Evolutionary conservation across 2,329 filamentous ascomycete genomes (phyloP), one percentile per base, ranked within the genome.

Genomic region (Colletotrichum sp.): DNA sequence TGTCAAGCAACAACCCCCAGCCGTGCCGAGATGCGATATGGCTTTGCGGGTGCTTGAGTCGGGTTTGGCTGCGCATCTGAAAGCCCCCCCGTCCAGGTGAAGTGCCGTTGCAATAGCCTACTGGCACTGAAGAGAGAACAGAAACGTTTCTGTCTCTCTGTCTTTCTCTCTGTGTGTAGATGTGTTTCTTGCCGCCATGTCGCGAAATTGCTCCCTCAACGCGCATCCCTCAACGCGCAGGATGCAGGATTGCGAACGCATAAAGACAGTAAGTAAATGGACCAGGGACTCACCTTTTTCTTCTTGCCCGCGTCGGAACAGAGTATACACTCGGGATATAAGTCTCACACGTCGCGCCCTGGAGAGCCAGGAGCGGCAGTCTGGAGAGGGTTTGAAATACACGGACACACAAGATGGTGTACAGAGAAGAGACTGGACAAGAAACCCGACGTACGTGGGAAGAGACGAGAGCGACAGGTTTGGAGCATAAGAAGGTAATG

Each of bases 321-420:
- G 70, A 76, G 64, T 59, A 69, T 75, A 71, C 74, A 76, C 60
- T 74, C 66, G 67, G 43, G 43, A 63, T 68, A 71, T 73, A 71
- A 71, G 36, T 76, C 80, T 82, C 83, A 87, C 81, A 85, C 83
- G 83, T 82, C 84, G 85, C 83, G 83, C 83, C 86, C 86, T 86
- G 86, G 86, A 85, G 81, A 85, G 84, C 85, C 86, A 86, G 86
- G 86, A 83, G 83, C 85, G 84, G 82, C 84, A 85, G 81, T 81
- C 79, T 80, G 78, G 81, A 80, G 80, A 80, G 78, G 78, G 79
- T 78, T 77, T 79, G 79, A 78, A 82, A 80, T 80, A 80, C 82
- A 81, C 74, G 48, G 64, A 82, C 74, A 77, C 74, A 77, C 75
- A 65, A 48, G 70, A 73, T 72, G 76, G 73, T 77, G 65, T 76